These are phyloP conservation scores for Sarocladiaceae sp. DNA, from an alignment of 2,329 filamentous ascomycete species.

Conservation along the genomic window DNA sequence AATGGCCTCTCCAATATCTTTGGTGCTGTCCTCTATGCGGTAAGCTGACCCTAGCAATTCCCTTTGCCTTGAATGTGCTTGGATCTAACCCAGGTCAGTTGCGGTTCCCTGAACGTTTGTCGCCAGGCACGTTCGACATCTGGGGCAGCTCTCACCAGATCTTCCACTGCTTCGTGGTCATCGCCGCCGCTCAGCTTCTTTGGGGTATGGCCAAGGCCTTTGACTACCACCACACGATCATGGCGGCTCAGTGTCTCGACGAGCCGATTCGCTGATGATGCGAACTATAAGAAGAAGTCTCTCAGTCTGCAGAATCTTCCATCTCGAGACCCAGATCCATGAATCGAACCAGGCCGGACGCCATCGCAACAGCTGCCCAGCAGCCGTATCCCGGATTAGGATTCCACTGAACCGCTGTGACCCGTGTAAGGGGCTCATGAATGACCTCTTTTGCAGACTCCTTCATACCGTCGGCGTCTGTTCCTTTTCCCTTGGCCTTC, in stretches of 20 bases:
- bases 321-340: conserved; percentile 56
- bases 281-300: background rate
- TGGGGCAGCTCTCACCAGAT: conserved; percentile 94
- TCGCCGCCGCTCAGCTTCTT: conserved; percentile 77
- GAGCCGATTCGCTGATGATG: background rate
- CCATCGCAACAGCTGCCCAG: conserved; percentile 62
- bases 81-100: conserved; percentile 34
- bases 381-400: conserved; percentile 58
- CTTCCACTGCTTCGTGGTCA: conserved; percentile 83
- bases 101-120: conserved; percentile 75
- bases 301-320: conserved; percentile 2
- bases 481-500: conserved; percentile 27
- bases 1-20: conserved; percentile 81
- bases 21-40: conserved; percentile 81
- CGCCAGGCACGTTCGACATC: conserved; percentile 78
- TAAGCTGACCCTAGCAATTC: conserved; percentile 32
- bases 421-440: conserved; percentile 56
- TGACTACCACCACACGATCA: conserved; percentile 68
- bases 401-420: conserved; percentile 62
- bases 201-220: conserved; percentile 78
- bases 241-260: conserved; percentile 43
- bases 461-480: conserved; percentile 24
- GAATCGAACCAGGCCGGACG: conserved; percentile 58
- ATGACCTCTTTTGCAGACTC: conserved; percentile 34
- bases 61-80: background rate